phyloP scores from a whole-genome alignment of 2,329 filamentous ascomycete genomes.

The Fusarium paranaense region DNA sequence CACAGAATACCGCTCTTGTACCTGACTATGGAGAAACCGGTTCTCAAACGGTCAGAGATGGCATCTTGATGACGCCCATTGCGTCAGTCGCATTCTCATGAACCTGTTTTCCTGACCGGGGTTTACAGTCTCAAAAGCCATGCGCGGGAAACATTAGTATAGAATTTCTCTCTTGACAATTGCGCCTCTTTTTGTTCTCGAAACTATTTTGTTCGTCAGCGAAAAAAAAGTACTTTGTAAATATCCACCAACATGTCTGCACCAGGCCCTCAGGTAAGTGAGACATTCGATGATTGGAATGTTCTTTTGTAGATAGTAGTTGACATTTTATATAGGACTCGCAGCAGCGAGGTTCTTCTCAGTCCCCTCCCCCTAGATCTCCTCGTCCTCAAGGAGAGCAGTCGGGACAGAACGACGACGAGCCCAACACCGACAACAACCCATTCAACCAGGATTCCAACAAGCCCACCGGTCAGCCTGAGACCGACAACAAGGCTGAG shows the following conservation, averaged over 20 bases:
- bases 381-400: conserved; percentile 2
- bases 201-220: conserved; percentile 10
- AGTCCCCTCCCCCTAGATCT: conserved; percentile 19
- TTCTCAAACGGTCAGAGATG: conserved; percentile 23
- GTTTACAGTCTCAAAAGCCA: conserved; percentile 39
- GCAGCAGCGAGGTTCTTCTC: conserved; percentile 31
- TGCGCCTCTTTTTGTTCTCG: conserved; percentile 4
- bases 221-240: conserved; percentile 1
- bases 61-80: conserved; percentile 40
- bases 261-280: conserved; percentile 36
- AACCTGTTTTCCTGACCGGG: conserved; percentile 37
- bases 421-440: conserved; percentile 10
- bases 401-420: conserved; percentile 11
- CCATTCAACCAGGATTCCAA: conserved; percentile 19
- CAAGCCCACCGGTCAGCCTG: conserved; percentile 22
- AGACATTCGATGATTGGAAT: background rate
- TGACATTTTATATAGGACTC: conserved; percentile 24
- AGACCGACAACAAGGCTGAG: conserved; percentile 1
- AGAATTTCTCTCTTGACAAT: conserved; percentile 15
- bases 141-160: conserved; percentile 2
- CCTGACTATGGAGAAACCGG: conserved; percentile 36
- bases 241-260: conserved; percentile 31
- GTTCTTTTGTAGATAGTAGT: background rate
- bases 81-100: conserved; percentile 35
- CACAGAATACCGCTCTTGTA: conserved; percentile 1